phyloP scores from a whole-genome alignment of 2,329 filamentous ascomycete species.

The Colletotrichum sp. region DNA sequence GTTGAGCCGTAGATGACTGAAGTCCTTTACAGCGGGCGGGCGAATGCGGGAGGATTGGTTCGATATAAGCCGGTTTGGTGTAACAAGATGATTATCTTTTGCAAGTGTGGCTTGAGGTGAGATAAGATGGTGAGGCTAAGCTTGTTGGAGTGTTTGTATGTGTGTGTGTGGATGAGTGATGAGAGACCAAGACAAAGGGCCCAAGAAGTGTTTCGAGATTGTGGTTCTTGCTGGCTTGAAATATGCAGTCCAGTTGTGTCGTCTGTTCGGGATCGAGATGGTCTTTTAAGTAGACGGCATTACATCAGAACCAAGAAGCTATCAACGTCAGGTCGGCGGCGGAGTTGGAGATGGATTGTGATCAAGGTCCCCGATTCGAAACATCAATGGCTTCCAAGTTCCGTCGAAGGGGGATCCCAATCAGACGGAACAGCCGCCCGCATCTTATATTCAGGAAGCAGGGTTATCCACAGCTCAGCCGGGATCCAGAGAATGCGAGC shows the following conservation, averaged over 20 bases:
- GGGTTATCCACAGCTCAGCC: not conserved
- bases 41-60: not conserved
- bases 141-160: not conserved
- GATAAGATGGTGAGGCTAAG: not conserved
- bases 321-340: constrained; percentile 13
- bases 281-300: not conserved
- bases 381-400: not conserved
- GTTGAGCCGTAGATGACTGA: not conserved
- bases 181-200: not conserved
- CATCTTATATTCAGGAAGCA: not conserved
- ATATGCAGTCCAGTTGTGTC: not conserved
- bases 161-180: not conserved
- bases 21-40: not conserved
- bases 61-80: not conserved
- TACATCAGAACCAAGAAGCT: not conserved
- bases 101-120: not conserved
- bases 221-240: not conserved
- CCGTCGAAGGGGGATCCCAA: not conserved
- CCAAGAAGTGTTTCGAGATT: not conserved
- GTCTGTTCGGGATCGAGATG: not conserved
- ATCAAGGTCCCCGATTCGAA: constrained; percentile 16
- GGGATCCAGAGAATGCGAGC: constrained; percentile 2
- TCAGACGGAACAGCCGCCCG: not conserved
- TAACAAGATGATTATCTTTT: not conserved
- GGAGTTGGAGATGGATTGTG: not conserved